Percentiles rank a stretch among this genome's conserved stretches.
phyloP scores from a whole-genome alignment of 768 basidiomycete species.

The Neoboletus magnificus region DNA sequence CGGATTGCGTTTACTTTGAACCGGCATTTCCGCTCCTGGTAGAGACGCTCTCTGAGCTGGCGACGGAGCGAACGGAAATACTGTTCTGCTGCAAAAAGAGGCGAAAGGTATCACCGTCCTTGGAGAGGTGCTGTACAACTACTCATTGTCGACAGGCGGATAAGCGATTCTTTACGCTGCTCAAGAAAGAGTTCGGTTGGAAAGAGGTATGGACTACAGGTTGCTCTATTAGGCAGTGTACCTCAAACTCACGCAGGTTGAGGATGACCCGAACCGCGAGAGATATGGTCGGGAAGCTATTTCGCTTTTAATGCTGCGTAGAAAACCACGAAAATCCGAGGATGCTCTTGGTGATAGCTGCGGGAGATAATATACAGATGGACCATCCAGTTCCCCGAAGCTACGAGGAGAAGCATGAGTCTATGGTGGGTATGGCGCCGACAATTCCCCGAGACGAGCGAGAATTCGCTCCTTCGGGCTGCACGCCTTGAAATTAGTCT shows the following conservation, averaged over 20 bases:
- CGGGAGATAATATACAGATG: background rate
- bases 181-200: constrained; percentile 80
- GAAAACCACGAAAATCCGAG: constrained; percentile 7
- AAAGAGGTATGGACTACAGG: constrained; percentile 42
- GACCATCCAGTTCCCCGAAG: background rate
- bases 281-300: constrained; percentile 66
- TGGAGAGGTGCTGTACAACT: background rate
- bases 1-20: constrained; percentile 96
- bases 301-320: constrained; percentile 47
- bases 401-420: background rate
- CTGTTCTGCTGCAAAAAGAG: constrained; percentile 94
- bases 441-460: background rate
- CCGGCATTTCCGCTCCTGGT: constrained; percentile 88
- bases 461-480: background rate
- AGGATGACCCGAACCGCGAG: constrained; percentile 57
- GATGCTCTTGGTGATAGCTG: background rate
- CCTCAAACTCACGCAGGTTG: constrained; percentile 40
- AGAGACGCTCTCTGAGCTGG: constrained; percentile 67
- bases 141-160: constrained; percentile 58
- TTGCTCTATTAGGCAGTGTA: background rate
- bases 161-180: constrained; percentile 76
- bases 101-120: constrained; percentile 59
- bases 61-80: constrained; percentile 56
- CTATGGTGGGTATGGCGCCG: background rate
- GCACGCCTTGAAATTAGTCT: background rate